Conservation (phyloP, 2,329 filamentous ascomycete species). For the Ophiostoma perfectum region DNA sequence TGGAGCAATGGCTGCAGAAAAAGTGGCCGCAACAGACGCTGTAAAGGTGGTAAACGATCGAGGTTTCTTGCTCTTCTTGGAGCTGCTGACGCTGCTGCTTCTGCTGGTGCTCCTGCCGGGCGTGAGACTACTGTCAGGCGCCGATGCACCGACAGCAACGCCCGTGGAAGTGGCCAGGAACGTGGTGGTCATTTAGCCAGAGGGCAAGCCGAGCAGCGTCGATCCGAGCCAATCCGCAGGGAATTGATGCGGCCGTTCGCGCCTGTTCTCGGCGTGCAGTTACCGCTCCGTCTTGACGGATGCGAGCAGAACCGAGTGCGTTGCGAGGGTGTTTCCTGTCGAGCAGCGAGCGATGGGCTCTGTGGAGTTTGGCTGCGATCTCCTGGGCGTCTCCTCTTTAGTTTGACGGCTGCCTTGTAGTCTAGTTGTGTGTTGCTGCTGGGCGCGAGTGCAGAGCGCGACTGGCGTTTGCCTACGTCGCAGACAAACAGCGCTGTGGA, state of each 20-base stretch:
- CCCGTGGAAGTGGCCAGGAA: conserved; percentile 10
- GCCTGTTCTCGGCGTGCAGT: neutral
- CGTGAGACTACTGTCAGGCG: conserved; percentile 1
- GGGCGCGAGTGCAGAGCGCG: too few species aligned
- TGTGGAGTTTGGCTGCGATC: conserved; percentile 20
- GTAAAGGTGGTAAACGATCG: conserved; percentile 7
- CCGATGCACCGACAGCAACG: conserved; percentile 15
- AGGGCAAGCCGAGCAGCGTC: neutral
- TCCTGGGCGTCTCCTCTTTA: neutral
- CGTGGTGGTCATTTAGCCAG: conserved; percentile 22
- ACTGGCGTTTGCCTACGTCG: too few species aligned
- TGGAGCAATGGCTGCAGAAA: conserved; percentile 10
- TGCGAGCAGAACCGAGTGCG: neutral
- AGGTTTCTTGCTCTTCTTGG: neutral
- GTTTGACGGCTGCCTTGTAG: conserved; percentile 19
- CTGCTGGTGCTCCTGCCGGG: conserved; percentile 16
- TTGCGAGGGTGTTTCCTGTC: neutral
- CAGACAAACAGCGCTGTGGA: too few species aligned
- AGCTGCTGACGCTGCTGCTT: neutral
- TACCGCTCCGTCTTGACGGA: neutral
- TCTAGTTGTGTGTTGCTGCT: neutral
- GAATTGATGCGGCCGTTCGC: neutral
- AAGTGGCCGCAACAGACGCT: conserved; percentile 17
- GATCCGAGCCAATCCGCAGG: conserved; percentile 9
- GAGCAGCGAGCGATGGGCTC: neutral